Evolutionary conservation across 1,284 basidiomycete genomes (phyloP), one percentile per base, ranked within the genome.

Genomic region (Cryptococcus hybrid): DNA sequence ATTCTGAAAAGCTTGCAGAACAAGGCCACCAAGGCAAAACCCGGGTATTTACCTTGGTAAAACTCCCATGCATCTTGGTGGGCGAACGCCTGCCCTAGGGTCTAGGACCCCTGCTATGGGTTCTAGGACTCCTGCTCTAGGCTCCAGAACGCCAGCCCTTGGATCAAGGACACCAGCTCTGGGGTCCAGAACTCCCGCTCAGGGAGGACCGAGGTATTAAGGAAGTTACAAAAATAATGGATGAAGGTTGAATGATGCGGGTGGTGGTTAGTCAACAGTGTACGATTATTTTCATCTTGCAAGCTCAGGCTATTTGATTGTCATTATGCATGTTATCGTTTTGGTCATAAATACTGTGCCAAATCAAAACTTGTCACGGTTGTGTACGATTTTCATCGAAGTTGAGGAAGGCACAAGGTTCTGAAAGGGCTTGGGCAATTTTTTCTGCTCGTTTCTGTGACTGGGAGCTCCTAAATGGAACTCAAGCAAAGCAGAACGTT

Each of bases 71-170:
- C 46, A 47, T 47, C 54, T 54, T 9, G 86, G 88, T 35, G 87
- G 87, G 7, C 88, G 88, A 71, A 93, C 90, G 0, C 90, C 91
- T 0, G 70, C 58, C 8, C 9, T 56, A 0, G 58, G 55, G 9
- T 48, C 47, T 12, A 39, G 54, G 37, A 56, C 58, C 12, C 89
- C 89, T 49, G 47, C 47, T 34, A n/a, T 47, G 5, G 58, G 58
- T 36, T 52, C 52, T 11, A 42, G 54, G 52, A 59, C 58, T 9
- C 58, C 58, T 7, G 58, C 57, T 42, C 9, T 56, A 0, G 58
- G 55, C 8, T 48, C 47, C 9, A 39, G 54, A 36, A 56, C 57
- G n/a, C 55, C 55, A 44, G 55, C 50, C 7, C 5, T 46, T 6
- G 48, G 48, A 7, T 47, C 45, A 7, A 47, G 45, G 18, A 47